Base-by-base conservation (phyloP, 2,329 filamentous ascomycete species). In the Drechslerella coelobrocha region DNA sequence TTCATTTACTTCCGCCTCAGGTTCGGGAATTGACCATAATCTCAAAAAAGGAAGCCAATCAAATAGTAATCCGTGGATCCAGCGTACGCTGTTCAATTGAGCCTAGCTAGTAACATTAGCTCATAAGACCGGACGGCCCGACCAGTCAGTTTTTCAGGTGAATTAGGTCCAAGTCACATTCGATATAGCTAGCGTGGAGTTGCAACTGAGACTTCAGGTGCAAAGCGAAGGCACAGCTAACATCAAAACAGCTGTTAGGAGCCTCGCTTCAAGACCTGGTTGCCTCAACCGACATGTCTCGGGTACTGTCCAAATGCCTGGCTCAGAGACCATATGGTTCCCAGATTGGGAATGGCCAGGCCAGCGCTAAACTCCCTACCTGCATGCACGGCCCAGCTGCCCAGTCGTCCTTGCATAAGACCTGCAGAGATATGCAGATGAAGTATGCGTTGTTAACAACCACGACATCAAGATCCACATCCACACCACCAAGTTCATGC, bases 361-460 rank as follows among this genome's bases (percentile, higher is more conserved):
- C 23, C 54, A 27, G 45, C 19, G 26, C 53, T 45, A 45, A 53
- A 17, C 50, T 21, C 14, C n/a, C 47, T 53, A 27, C 54, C 47
- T 51, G 34, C 34, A 47, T 61, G 41, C 41, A 45, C 41, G 41
- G 34, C 34, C 34, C 43, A 48, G 41, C 53, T 69, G 65, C 65
- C 57, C 62, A 52, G 65, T 57, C 65, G 50, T 41, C 57, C 61
- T 43, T 19, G 12, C 55, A 45, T 31, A 19, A 50, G 55, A 50
- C 31, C 12, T 60, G 39, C 62, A 39, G 31, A 21, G 51, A 41
- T 60, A 29, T 55, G 48, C 23, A 34, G 41, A 26, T 56, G 37
- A 59, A 21, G 66, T 63, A 62, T 71, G 66, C 66, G 66, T 71
- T 71, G 66, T 71, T 63, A 63, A 71, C 34, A 68, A 61, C 45